Percentiles rank a stretch among this genome's conserved stretches.
Conservation (phyloP, 2,329 filamentous ascomycete genomes). For the Aspergillus japonicus region DNA sequence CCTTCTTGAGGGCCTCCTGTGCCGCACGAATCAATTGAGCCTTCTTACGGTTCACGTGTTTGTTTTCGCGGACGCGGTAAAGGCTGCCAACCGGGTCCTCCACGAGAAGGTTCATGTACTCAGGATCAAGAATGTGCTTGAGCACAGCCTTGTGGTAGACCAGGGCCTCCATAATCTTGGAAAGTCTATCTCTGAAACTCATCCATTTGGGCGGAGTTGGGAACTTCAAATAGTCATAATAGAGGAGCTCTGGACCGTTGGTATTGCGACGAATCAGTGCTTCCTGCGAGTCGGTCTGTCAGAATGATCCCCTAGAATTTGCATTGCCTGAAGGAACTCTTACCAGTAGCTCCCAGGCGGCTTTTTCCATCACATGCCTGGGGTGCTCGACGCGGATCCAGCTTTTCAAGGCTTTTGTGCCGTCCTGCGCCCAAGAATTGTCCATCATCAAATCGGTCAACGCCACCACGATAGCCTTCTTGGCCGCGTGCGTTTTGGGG, state of each 20-base stretch:
- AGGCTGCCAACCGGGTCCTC: neutral
- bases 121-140: neutral
- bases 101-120: neutral
- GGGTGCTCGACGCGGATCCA: neutral
- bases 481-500: neutral
- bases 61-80: neutral
- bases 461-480: neutral
- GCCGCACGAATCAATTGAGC: too few relatives aligned
- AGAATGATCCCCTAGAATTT: neutral
- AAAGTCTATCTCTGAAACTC: neutral
- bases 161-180: neutral
- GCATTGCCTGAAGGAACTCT: neutral
- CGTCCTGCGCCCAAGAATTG: neutral
- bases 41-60: neutral
- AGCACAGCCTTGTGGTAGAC: neutral
- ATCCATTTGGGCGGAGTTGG: neutral
- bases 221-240: neutral
- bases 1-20: too few relatives aligned
- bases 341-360: neutral
- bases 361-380: neutral
- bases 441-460: neutral
- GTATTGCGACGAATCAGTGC: neutral
- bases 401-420: neutral
- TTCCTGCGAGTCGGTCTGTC: neutral
- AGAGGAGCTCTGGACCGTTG: neutral